Evolutionary conservation across 495 filamentous ascomycete species (phyloP), one percentile per base, ranked within the genome.

Genomic region (Trypethelium eluteriae): DNA sequence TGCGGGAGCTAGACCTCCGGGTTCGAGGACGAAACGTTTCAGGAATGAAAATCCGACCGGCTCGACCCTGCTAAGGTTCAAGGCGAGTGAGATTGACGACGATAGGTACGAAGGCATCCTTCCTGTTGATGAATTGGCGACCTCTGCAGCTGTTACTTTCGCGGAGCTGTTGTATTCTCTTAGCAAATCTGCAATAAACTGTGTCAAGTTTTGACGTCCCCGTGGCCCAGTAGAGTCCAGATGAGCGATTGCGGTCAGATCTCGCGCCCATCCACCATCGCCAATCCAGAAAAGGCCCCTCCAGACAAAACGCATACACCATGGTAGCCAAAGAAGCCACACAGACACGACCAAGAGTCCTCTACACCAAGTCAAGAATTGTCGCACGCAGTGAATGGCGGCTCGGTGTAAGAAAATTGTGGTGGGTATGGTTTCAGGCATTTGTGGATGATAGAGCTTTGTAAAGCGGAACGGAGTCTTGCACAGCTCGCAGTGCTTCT

Each of bases 401-500:
- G 89, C 84, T 73, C 92, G 89, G 64, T 85, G 84, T 65, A 91
- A 66, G 74, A 98, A 96, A 67, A 99, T 80, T 38, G 86, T 83
- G 16, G 86, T 79, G 1, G 94, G 95, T 46, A 99, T 82, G 10
- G 81, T 82, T 57, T 84, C 83, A 2, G 94, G 94, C 95, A 98
- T 99, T 68, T 92, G 81, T 9, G 91, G 90, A 67, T 91, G 84
- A 80, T 99, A 99, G 9, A 99, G 84, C 74, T 99, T 98, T 34
- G 94, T 99, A 77, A 99, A 99, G 46, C 90, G 88, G 75, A 97
- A 99, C 1, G 91, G 86, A 32, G 95, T 99, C 76, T 98, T 98
- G 85, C 94, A 99, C 16, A 99, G 86, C 81, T 99, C 94, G 80
- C 94, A 99, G 81, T 98, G 89, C 76, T 97, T 97, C 84, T 97